A percentile compares a stretch with the other conserved stretches of the same genome.
These are phyloP conservation scores for Malassezia pachydermatis DNA, from an alignment of 1,284 basidiomycete genomes.

Conservation along the genomic window DNA sequence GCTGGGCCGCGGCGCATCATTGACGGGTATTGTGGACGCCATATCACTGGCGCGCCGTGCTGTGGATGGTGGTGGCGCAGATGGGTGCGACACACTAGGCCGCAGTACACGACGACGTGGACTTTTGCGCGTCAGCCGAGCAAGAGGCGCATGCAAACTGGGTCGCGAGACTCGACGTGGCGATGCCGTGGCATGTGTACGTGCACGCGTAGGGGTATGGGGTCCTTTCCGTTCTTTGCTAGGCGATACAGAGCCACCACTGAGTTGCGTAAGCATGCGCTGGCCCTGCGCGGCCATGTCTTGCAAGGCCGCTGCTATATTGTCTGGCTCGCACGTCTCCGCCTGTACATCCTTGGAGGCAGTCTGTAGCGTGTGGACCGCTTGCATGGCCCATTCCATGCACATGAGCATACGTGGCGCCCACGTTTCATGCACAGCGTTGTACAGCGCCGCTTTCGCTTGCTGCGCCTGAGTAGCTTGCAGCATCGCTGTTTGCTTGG, in stretches of 20 bases:
- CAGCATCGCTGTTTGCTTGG: background rate
- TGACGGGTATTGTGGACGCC: no score
- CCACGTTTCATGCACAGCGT: background rate
- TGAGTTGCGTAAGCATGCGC: background rate
- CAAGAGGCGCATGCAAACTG: background rate
- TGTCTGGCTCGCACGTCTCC: no score
- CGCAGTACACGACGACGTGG: slow-evolving; percentile 4
- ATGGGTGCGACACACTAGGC: no score
- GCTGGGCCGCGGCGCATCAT: background rate
- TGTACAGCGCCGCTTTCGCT: slow-evolving; percentile 1
- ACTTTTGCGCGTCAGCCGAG: slow-evolving; percentile 1
- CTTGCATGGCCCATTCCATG: background rate
- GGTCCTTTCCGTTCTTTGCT: no score
- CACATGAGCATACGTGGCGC: slow-evolving; percentile 4
- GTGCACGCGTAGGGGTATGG: no score
- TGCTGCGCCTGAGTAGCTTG: background rate
- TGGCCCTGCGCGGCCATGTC: background rate
- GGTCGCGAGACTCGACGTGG: slow-evolving; percentile 6
- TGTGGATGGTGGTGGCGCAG: no score
- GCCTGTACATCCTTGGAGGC: no score
- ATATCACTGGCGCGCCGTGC: no score
- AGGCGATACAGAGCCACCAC: background rate
- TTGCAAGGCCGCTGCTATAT: no score
- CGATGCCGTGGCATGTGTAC: no score
- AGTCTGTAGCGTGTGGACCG: no score